Conservation (phyloP, 2,329 filamentous ascomycete genomes). For the Verticillium longisporum region DNA sequence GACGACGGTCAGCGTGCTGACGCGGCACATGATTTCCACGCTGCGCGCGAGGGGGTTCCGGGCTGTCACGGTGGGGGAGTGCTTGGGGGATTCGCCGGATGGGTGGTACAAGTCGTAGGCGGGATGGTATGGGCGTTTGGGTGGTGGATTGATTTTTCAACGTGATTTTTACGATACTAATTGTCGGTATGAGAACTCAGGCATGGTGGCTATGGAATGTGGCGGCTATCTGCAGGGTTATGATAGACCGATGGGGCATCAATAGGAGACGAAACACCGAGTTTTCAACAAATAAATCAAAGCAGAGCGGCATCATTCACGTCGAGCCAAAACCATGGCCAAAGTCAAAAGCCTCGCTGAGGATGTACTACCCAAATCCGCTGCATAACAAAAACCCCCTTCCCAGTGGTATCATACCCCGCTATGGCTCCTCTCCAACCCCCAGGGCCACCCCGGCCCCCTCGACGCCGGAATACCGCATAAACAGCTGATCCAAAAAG, state of each 20-base stretch:
- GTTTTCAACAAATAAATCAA: too few relatives aligned
- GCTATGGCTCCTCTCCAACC: background rate
- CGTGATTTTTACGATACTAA: too few relatives aligned
- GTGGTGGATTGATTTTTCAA: background rate
- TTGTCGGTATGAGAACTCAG: background rate
- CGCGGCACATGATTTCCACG: slow-evolving; percentile 29
- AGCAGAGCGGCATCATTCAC: too few relatives aligned
- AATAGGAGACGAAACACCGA: too few relatives aligned
- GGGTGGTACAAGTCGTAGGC: slow-evolving; percentile 38
- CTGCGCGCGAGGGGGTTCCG: slow-evolving; percentile 33
- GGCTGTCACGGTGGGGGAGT: slow-evolving; percentile 50
- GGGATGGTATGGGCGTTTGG: background rate
- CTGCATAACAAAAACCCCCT: background rate
- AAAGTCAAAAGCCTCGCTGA: background rate
- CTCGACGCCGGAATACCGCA: slow-evolving; percentile 54
- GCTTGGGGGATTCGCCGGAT: slow-evolving; percentile 41
- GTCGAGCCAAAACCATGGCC: too few relatives aligned
- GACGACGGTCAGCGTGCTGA: slow-evolving; percentile 16
- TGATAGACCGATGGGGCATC: too few relatives aligned
- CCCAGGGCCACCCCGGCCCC: background rate
- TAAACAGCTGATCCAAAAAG: slow-evolving; percentile 77
- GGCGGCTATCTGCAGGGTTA: too few relatives aligned
- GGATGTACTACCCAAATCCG: background rate
- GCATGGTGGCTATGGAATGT: too few relatives aligned
- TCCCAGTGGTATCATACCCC: background rate